Base-by-base conservation (phyloP, 1,284 basidiomycete genomes). In the Leccinum angustisporum region DNA sequence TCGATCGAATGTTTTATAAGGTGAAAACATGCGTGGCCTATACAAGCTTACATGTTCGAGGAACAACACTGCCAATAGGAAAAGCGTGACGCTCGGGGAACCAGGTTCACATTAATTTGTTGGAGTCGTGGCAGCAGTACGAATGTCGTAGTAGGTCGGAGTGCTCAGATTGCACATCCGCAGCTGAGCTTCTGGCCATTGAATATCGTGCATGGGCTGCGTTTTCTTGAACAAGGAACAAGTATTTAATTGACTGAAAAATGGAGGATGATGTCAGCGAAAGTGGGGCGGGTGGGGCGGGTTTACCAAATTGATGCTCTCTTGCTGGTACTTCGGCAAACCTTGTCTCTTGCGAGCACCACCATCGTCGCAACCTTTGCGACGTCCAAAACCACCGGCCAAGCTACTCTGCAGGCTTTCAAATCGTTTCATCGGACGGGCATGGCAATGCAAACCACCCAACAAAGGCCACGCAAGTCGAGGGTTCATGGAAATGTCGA, bases 1-100 rank as follows among this genome's bases (percentile, higher is more conserved):
- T 46, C 43, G 52, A 33, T 9, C 2, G 33, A 25, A 11, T 33
- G 36, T 54, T 71, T 63, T 71, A 70, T n/a, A 13, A 31, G 4
- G 8, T 25, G 21, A n/a, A 34, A 13, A 5, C 5, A 21, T 43
- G 16, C 13, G 25, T 16, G 40, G 11, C 16, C 25, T 18, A 36
- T 36, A 9, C 16, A 54, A 25, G 67, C 51, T 68, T 14, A 54
- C 33, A 30, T 56, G 40, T 43, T 43, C n/a, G n/a, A 43, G n/a
- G n/a, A 43, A 43, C 40, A 9, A 43, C 40, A n/a, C 40, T 43
- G 1, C 40, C 5, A 18, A 43, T 9, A 9, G 11, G 40, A 43
- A 18, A 43, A 2, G 40, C 36, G 34, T 7, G 13, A 36, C 34
- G 34, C 34, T 34, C 34, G 34, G 34, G 34, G 13, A 14, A 3